These are phyloP conservation scores for Penicillium sp. DNA, from an alignment of 2,329 filamentous ascomycete genomes.

Conservation along the genomic window DNA sequence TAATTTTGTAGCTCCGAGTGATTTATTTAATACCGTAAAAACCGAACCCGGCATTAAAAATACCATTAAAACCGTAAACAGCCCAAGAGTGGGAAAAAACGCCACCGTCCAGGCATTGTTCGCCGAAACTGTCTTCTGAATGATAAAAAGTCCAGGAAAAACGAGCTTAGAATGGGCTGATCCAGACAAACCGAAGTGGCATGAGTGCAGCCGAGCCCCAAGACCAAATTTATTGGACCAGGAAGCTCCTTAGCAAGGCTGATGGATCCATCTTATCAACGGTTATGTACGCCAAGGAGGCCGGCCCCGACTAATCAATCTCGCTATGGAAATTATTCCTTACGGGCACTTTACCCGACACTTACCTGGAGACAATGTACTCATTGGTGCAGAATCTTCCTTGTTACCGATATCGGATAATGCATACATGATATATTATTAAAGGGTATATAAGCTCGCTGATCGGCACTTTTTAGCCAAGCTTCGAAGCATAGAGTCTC, in stretches of 20 bases:
- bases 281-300: neutral
- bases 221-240: neutral
- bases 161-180: neutral
- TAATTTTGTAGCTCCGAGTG: neutral
- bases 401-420: slow-evolving; percentile 2
- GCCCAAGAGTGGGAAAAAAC: neutral
- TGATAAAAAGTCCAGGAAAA: neutral
- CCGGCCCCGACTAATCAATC: neutral
- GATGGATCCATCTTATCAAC: neutral
- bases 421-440: neutral
- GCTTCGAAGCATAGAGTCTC: neutral
- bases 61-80: neutral
- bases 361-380: neutral
- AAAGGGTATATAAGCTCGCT: neutral
- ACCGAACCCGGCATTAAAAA: neutral
- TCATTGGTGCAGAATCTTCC: neutral
- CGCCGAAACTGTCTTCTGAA: neutral
- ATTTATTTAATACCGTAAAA: neutral
- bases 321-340: neutral
- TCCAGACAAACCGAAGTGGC: neutral
- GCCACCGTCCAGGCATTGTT: neutral
- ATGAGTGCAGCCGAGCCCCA: neutral
- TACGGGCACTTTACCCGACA: neutral
- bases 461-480: neutral
- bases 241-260: neutral